phyloP scores from a whole-genome alignment of 2,329 filamentous ascomycete species.

The Coleophoma eucalyptorum region DNA sequence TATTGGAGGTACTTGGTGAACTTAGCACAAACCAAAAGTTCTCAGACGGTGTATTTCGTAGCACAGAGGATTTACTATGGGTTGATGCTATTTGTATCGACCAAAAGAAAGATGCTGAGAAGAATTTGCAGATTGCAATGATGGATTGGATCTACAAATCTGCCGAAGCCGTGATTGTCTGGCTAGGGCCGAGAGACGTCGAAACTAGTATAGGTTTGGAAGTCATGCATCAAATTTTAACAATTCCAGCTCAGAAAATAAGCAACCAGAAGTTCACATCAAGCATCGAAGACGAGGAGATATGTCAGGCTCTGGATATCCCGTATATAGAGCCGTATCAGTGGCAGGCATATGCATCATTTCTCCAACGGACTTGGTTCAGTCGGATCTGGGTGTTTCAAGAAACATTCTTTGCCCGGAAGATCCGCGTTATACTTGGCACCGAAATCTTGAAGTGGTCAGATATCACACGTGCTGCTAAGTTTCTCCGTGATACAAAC shows the following conservation, averaged over 20 bases:
- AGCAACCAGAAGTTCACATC: neutral
- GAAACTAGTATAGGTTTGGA: neutral
- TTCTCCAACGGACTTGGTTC: constrained; percentile 1
- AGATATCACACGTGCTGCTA: constrained; percentile 3
- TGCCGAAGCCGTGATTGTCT: constrained; percentile 6
- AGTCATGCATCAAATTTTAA: neutral
- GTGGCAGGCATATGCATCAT: constrained; percentile 9
- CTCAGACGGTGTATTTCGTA: neutral
- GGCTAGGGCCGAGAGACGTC: constrained; percentile 3
- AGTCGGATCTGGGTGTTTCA: neutral
- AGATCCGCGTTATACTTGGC: constrained; percentile 3
- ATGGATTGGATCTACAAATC: constrained; percentile 10
- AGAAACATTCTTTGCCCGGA: neutral
- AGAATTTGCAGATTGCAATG: constrained; percentile 4
- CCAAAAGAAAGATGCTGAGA: constrained; percentile 6
- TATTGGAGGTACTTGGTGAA: neutral
- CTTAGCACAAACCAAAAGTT: neutral
- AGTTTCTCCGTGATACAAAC: constrained; percentile 4
- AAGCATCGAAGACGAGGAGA: constrained; percentile 1
- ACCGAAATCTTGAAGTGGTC: constrained; percentile 4
- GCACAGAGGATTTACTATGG: constrained; percentile 2
- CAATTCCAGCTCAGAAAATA: neutral
- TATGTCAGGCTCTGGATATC: constrained; percentile 4
- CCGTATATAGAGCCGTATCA: neutral
- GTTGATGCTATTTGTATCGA: constrained; percentile 13